Evolutionary conservation across 257 asterid species (phyloP), one percentile per base, ranked within the genome.

Genomic region (Primulina huaijiensis): DNA sequence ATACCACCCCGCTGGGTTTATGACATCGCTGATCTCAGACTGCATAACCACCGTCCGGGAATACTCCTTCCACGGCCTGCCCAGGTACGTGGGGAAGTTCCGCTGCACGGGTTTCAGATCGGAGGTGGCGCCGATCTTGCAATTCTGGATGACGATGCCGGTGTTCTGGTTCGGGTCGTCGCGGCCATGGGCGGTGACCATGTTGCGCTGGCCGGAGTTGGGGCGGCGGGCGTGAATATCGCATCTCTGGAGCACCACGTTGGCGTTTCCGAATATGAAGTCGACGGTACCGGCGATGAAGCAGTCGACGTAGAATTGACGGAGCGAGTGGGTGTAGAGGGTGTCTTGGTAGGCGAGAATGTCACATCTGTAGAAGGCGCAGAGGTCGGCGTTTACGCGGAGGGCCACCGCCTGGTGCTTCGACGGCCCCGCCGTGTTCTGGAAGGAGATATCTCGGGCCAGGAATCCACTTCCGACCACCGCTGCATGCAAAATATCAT

Each of bases 181-280:
- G 29, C 92, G 83, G 40, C 89, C 92, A 27, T 86, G 89, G 14
- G 92, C 92, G 4, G 92, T 86, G 57, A 86, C 84, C 85, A 82
- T 86, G 85, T 86, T 86, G 20, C 76, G 71, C 50, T 86, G 92
- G 25, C 83, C 80, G 8, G 85, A 0, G 38, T 76, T 76, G 43
- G 90, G 90, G 27, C 83, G 86, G 62, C 90, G 88, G 19, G 86
- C 85, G 53, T 75, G 86, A 72, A 85, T 85, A 57, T 85, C 86
- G 72, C 90, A 83, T 62, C 76, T 62, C 57, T 86, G 90, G 43
- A 86, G 75, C 19, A 83, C 78, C 17, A 25, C 88, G 14, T 79
- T 81, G 7, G 87, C 86, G 65, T 86, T 86, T 19, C 90, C 90
- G 68, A 86, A 86, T 66, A 86, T 86, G 82, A 86, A 86, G 71